Base-by-base conservation (phyloP, 116 monocot genomes). In the Phalaenopsis hybrid region DNA sequence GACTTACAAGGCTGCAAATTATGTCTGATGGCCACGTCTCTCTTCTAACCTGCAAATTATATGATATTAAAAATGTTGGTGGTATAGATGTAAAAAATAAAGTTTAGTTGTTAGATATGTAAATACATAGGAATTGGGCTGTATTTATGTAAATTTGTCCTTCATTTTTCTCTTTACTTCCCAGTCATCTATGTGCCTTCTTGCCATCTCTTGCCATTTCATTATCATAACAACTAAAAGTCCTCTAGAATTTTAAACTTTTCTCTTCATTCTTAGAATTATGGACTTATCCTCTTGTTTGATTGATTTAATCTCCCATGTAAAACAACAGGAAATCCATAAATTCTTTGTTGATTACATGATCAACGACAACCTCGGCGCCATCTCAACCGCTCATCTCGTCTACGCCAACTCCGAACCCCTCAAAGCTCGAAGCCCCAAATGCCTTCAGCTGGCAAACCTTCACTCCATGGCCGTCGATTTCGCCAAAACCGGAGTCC, bases 401-500 rank as follows among this genome's bases (percentile, higher is more conserved):
- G 90, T 98, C 52, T 83, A 93, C 75, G 89, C 95, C 2, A 95
- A 98, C 81, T 83, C 82, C 13, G 90, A 90, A 79, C 87, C 85
- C 10, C 51, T 50, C 31, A 98, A 98, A 90, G 98, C 98, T 70
- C 89, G 84, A 10, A 95, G 93, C 78, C 45, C 78, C 4, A 88
- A 90, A 52, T 98, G 98, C 87, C 82, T 94, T 41, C 80, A 89
- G 79, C 91, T 98, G 28, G 95, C 98, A 1, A 85, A 82, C 25
- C 93, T 94, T 46, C 98, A 98, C 23, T 98, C 98, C 43, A 90
- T 90, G 93, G 91, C 98, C 6, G 98, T 98, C 8, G 98, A 98
- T 68, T 98, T 93, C 49, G 98, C 98, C 23, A 98, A 98, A 80
- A 93, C 95, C 1, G 98, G 98, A 67, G 82, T 90, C 28, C 93